Conservation (phyloP, 2,329 filamentous ascomycete species). For the Aschersonia sp. region DNA sequence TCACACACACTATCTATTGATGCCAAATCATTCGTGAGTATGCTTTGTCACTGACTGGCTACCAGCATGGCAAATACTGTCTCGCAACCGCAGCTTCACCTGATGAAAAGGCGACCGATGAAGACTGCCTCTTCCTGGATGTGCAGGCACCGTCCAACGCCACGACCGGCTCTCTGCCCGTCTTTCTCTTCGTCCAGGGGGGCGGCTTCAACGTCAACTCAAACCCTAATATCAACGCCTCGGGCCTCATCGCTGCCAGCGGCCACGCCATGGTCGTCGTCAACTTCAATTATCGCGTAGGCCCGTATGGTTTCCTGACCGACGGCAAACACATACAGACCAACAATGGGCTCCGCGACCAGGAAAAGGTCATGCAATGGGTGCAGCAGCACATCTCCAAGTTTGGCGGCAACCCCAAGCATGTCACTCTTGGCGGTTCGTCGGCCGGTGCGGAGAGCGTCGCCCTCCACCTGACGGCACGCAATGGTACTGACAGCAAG, state of each 20-base stretch:
- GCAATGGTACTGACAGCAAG: constrained; percentile 30
- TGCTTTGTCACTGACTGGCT: background rate
- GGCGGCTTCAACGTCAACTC: constrained; percentile 42
- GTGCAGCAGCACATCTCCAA: constrained; percentile 48
- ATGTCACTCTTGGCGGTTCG: constrained; percentile 54
- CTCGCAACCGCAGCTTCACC: constrained; percentile 14
- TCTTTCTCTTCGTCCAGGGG: constrained; percentile 45
- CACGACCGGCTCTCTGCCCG: constrained; percentile 30
- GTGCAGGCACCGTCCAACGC: constrained; percentile 44
- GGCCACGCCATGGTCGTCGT: constrained; percentile 52
- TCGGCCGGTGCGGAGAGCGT: constrained; percentile 55
- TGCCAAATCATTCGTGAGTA: too few relatives aligned
- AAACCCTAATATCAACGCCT: constrained; percentile 41
- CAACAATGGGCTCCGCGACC: constrained; percentile 59
- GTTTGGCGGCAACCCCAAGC: constrained; percentile 56
- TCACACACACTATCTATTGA: too few relatives aligned
- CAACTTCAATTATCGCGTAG: constrained; percentile 64
- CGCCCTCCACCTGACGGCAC: constrained; percentile 46
- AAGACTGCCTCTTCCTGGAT: constrained; percentile 59
- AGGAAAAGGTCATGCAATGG: constrained; percentile 56
- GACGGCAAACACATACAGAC: constrained; percentile 39
- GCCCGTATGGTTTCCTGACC: constrained; percentile 57
- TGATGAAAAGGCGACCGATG: constrained; percentile 21
- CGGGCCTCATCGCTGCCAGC: constrained; percentile 41
- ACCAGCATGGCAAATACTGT: constrained; percentile 9